A percentile compares a stretch with the other conserved stretches of the same genome.
phyloP scores from a whole-genome alignment of 1,284 basidiomycete species.

The Ustilago vetiveriae region DNA sequence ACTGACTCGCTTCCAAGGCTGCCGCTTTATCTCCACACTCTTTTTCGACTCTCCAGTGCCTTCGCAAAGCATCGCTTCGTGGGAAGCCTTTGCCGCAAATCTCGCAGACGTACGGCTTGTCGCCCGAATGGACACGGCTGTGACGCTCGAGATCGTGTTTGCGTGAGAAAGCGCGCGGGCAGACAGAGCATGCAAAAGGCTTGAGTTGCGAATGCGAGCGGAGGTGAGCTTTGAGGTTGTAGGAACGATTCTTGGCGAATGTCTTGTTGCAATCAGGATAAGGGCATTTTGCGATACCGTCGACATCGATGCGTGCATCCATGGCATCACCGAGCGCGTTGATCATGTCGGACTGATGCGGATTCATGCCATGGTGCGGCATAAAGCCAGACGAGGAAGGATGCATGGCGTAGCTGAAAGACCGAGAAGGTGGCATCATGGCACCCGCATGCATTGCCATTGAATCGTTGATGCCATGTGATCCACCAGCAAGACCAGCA shows the following conservation, averaged over 20 bases:
- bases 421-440: conserved; percentile 41
- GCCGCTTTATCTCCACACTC: conserved; percentile 59
- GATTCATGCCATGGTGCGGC: conserved; percentile 34
- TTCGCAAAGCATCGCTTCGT: conserved; percentile 62
- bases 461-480: conserved; percentile 10
- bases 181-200: conserved; percentile 62
- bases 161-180: conserved; percentile 61
- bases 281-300: conserved; percentile 58
- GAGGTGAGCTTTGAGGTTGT: conserved; percentile 63
- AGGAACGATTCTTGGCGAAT: conserved; percentile 62
- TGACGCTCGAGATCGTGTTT: conserved; percentile 66
- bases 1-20: conserved; percentile 53
- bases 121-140: conserved; percentile 64
- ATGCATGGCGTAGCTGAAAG: conserved; percentile 27
- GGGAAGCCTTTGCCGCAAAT: conserved; percentile 65
- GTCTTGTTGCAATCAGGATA: conserved; percentile 63
- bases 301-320: conserved; percentile 54
- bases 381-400: conserved; percentile 16
- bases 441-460: conserved; percentile 20
- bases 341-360: conserved; percentile 48
- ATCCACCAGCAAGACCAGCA: conserved; percentile 5
- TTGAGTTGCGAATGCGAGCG: conserved; percentile 61
- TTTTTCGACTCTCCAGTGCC: conserved; percentile 65
- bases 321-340: conserved; percentile 56
- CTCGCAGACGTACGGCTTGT: conserved; percentile 65